A percentile compares a stretch with the other conserved stretches of the same genome.
Conservation (phyloP, 768 basidiomycete species). For the Amanita pseudoporphyria region DNA sequence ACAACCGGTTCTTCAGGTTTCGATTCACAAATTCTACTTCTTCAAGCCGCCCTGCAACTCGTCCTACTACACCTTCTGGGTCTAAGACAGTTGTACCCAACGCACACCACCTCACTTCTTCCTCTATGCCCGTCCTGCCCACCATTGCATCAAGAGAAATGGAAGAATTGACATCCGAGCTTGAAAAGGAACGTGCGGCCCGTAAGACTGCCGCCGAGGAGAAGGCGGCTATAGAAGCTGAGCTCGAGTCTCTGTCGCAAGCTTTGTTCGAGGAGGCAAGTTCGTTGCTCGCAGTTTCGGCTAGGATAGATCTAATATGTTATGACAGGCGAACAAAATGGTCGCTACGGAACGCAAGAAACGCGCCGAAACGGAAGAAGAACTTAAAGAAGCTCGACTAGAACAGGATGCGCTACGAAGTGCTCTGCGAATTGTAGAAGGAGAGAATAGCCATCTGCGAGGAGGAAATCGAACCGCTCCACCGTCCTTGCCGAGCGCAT, state of each 20-base stretch:
- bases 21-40: conserved; percentile 40
- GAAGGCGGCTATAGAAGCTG: conserved; percentile 61
- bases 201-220: conserved; percentile 40
- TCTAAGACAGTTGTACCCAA: no score
- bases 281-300: background rate
- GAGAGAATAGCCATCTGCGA: conserved; percentile 36
- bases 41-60: conserved; percentile 17
- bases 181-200: conserved; percentile 50
- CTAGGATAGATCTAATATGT: conserved; percentile 3
- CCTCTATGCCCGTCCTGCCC: conserved; percentile 29
- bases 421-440: conserved; percentile 60
- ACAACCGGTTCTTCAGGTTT: conserved; percentile 67
- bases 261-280: conserved; percentile 81
- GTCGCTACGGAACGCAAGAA: conserved; percentile 68
- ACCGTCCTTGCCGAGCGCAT: background rate
- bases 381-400: conserved; percentile 46
- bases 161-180: conserved; percentile 40
- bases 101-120: conserved; percentile 27
- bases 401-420: conserved; percentile 63
- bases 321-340: conserved; percentile 75
- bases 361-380: conserved; percentile 65
- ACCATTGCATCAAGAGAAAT: conserved; percentile 22
- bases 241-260: conserved; percentile 71
- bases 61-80: conserved; percentile 21
- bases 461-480: background rate